phyloP scores from a whole-genome alignment of 352 stramenopile genomes.

The Pythium rhizo-oryzae region DNA sequence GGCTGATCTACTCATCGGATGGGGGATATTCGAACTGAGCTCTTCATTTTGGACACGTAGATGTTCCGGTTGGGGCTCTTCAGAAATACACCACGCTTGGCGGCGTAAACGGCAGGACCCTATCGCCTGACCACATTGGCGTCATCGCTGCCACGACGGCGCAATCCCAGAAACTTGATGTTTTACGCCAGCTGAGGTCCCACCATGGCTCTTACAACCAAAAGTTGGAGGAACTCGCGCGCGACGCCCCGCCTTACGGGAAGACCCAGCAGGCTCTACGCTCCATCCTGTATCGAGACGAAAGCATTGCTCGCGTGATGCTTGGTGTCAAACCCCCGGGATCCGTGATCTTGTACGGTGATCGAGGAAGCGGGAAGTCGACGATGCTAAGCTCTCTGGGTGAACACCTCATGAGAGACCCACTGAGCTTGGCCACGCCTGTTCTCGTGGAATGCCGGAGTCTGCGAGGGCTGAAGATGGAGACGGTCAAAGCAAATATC shows the following conservation, averaged over 20 bases:
- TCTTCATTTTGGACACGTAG: slow-evolving; percentile 29
- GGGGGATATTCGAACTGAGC: background rate
- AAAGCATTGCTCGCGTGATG: slow-evolving; percentile 54
- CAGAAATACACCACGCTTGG: slow-evolving; percentile 63
- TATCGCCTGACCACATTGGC: slow-evolving; percentile 39
- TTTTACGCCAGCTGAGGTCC: background rate
- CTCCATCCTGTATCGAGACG: slow-evolving; percentile 52
- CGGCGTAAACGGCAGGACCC: slow-evolving; percentile 30
- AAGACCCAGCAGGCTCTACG: slow-evolving; percentile 48
- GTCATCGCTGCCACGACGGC: slow-evolving; percentile 37
- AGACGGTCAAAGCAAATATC: slow-evolving; percentile 72
- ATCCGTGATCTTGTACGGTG: slow-evolving; percentile 70
- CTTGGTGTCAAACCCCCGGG: slow-evolving; percentile 61
- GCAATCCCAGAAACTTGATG: slow-evolving; percentile 7
- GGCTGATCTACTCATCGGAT: background rate
- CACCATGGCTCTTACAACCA: slow-evolving; percentile 4
- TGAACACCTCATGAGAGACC: slow-evolving; percentile 37
- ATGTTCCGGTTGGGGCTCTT: slow-evolving; percentile 51
- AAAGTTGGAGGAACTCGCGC: slow-evolving; percentile 37
- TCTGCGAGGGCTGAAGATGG: slow-evolving; percentile 87
- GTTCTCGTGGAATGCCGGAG: slow-evolving; percentile 67
- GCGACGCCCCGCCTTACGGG: slow-evolving; percentile 47
- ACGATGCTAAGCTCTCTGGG: slow-evolving; percentile 59
- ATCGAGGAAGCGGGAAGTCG: slow-evolving; percentile 79
- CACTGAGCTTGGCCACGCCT: slow-evolving; percentile 43